Conservation (phyloP, 2,329 filamentous ascomycete species). For the Phialophora macrospora region DNA sequence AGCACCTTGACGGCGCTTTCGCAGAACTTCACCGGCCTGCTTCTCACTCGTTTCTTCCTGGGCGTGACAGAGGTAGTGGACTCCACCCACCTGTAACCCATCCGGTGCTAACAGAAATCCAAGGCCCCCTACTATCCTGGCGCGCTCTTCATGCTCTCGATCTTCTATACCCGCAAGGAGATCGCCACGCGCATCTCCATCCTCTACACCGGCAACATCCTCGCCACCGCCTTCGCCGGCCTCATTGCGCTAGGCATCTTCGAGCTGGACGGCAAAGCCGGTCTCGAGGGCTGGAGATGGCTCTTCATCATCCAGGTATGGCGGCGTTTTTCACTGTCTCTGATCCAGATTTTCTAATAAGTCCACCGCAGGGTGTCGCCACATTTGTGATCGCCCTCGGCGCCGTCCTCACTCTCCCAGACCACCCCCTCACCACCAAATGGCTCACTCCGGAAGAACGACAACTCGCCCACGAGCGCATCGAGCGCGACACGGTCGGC, state of each 20-base stretch:
- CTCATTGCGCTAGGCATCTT: constrained; percentile 64
- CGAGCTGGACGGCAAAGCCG: constrained; percentile 52
- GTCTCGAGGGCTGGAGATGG: constrained; percentile 53
- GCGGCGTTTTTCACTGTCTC: not conserved
- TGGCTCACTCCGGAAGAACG: constrained; percentile 42
- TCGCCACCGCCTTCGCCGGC: constrained; percentile 65
- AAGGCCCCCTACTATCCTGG: constrained; percentile 44
- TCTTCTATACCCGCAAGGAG: constrained; percentile 56
- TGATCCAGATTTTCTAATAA: not conserved
- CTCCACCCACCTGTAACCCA: constrained; percentile 49
- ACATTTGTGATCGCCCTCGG: constrained; percentile 51
- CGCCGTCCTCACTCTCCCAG: constrained; percentile 50
- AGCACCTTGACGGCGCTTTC: constrained; percentile 45
- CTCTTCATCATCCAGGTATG: constrained; percentile 43
- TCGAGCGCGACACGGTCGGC: constrained; percentile 24
- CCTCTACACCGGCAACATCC: constrained; percentile 64
- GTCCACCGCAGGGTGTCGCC: constrained; percentile 46
- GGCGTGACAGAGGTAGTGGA: constrained; percentile 52
- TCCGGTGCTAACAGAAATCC: not conserved
- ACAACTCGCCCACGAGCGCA: constrained; percentile 51
- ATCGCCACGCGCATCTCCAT: constrained; percentile 60
- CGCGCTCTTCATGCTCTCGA: constrained; percentile 66
- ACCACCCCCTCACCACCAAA: constrained; percentile 48
- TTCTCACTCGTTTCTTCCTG: constrained; percentile 50
- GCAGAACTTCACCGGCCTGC: constrained; percentile 49